Conservation (phyloP, 2,329 filamentous ascomycete genomes). For the Alternaria solani region DNA sequence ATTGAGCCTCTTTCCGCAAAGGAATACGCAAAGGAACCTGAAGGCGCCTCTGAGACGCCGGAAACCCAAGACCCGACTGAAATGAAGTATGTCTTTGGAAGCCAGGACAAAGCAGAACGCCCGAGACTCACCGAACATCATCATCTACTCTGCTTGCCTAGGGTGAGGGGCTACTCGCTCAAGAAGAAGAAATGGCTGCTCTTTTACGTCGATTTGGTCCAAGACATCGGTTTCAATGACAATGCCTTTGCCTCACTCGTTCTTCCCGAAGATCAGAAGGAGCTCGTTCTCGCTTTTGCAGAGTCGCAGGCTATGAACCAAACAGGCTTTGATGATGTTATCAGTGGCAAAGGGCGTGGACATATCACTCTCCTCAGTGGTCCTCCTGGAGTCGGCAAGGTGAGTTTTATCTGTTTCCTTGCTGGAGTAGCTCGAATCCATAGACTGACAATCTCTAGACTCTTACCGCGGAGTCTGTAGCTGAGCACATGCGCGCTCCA, state of each 20-base stretch:
- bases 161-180: conserved; percentile 86
- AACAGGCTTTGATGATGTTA: conserved; percentile 75
- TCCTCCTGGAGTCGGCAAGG: conserved; percentile 82
- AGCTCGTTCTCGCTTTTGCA: conserved; percentile 78
- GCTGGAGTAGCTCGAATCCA: neutral
- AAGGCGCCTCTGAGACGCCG: neutral
- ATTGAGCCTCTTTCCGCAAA: conserved; percentile 28
- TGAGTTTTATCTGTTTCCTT: neutral
- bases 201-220: conserved; percentile 78
- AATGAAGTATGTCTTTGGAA: conserved; percentile 28
- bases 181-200: conserved; percentile 89
- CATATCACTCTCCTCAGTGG: conserved; percentile 83
- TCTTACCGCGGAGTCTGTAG: conserved; percentile 83
- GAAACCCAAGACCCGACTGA: conserved; percentile 15
- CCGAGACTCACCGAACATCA: conserved; percentile 77
- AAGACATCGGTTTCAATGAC: conserved; percentile 83
- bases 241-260: conserved; percentile 83
- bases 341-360: conserved; percentile 80
- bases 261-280: conserved; percentile 68
- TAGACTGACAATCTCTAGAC: conserved; percentile 55
- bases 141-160: conserved; percentile 78
- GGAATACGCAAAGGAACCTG: conserved; percentile 18
- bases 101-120: conserved; percentile 47
- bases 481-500: conserved; percentile 81
- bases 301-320: conserved; percentile 80